Evolutionary conservation across 352 stramenopile genomes (phyloP), one percentile per base, ranked within the genome.

Genomic region (Pythium periplocum): DNA sequence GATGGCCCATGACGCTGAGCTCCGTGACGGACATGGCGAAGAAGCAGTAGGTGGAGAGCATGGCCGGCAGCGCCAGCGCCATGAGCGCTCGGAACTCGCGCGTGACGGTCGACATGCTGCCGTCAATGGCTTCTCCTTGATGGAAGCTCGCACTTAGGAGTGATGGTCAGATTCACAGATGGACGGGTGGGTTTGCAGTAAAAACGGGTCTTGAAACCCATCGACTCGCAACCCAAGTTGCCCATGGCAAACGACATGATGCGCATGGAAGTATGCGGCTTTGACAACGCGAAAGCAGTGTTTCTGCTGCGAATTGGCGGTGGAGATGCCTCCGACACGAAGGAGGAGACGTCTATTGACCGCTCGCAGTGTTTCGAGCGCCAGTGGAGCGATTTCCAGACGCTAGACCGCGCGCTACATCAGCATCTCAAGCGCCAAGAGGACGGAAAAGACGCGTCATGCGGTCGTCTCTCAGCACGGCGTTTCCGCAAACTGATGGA

Each of bases 11-110:
- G 46, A 95, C 71, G 57, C 79, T 86, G 42, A 93, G 71, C 68
- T 91, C 78, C 5, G 82, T 92, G 56, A 95, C 66, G 34, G 73
- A 88, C 52, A 90, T 73, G 30, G 76, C 78, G 59, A 90, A 88
- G 73, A 87, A 88, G 74, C 69, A 83, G 72, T 86, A 87, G 38
- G 75, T 87, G 26, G 76, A 86, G 38, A 83, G 39, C 36, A 75
- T 76, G 48, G 69, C 66, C 10, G 79, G 76, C 48, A 85, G 53
- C 52, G 75, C 74, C 39, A 90, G 70, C 66, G 66, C 73, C 62
- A 83, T 47, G 48, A 90, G 57, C 53, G 62, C 67, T 40, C 50
- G 53, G 38, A 75, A 64, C 68, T 81, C 71, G 40, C 62, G 55
- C 2, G 30, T 51, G 33, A 57, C 54, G 49, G 51, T 57, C 61